phyloP scores from a whole-genome alignment of 768 basidiomycete genomes.

The Tephrocybe sp. region DNA sequence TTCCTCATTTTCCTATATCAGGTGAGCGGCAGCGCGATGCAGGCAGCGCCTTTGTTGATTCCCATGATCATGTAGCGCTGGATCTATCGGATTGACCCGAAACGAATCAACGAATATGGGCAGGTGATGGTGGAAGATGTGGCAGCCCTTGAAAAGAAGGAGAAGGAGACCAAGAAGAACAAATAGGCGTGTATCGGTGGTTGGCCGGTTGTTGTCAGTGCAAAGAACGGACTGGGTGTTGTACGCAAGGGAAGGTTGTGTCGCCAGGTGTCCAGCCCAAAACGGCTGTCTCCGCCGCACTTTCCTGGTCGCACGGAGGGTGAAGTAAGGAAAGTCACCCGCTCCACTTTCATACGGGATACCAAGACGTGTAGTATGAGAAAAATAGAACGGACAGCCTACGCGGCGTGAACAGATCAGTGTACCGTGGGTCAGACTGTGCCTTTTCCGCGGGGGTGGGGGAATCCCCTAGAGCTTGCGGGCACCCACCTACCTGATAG shows the following conservation, averaged over 20 bases:
- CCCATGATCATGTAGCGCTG: constrained; percentile 65
- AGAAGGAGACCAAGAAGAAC: constrained; percentile 57
- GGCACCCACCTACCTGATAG: constrained; percentile 3
- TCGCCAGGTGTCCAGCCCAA: not conserved
- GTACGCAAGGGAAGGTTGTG: not conserved
- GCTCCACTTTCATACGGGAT: constrained; percentile 14
- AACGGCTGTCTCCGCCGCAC: constrained; percentile 7
- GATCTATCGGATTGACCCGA: constrained; percentile 96
- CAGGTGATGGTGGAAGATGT: constrained; percentile 67
- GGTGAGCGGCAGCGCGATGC: constrained; percentile 42
- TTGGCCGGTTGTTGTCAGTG: not conserved
- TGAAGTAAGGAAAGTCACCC: constrained; percentile 19
- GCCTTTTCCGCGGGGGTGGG: constrained; percentile 14
- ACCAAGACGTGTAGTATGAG: constrained; percentile 13
- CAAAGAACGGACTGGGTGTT: not conserved
- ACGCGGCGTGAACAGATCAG: constrained; percentile 8
- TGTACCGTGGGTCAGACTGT: constrained; percentile 16
- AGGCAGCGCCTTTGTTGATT: constrained; percentile 14
- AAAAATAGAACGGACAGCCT: constrained; percentile 19
- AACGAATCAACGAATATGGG: constrained; percentile 95
- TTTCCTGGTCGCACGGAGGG: constrained; percentile 22
- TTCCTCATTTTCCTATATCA: constrained; percentile 94
- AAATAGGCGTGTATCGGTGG: constrained; percentile 28
- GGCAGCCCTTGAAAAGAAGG: constrained; percentile 39
- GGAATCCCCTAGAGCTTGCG: too few species aligned